Base-by-base conservation (phyloP, 306 rosid species). In the Pterocarpus santalinus region DNA sequence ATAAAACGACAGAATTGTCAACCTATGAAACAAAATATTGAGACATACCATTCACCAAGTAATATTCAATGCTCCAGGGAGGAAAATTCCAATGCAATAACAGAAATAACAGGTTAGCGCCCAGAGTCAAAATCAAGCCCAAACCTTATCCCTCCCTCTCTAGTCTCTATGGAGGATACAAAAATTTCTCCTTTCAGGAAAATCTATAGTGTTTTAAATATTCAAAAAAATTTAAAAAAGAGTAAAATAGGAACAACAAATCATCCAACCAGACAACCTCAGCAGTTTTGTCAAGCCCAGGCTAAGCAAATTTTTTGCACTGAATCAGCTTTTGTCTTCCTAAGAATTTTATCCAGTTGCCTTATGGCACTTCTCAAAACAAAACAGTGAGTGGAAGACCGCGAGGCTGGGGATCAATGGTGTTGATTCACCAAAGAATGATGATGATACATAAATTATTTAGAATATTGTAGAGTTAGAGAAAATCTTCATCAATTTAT, bases 391-490 rank as follows among this genome's bases (percentile, higher is more conserved):
- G 73, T 46, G 84, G 76, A 70, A 73, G 73, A 34, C 43, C 10
- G 28, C 35, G 38, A 76, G 66, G 79, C 69, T 58, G 84, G 76
- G 86, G 82, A 82, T 75, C 56, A 55, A 13, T 39, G 84, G 75
- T 43, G 80, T 62, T 47, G 82, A 79, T 75, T 63, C 68, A 70
- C 86, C 86, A 86, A 82, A 82, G 82, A 86, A 86, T 78, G 84
- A 75, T 64, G 11, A 63, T 36, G 72, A 52, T 5, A 55, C 36
- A 46, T 55, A 74, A 79, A 78, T 79, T 47, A 47, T 83, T 73
- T 39, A 87, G 87, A 83, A 77, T 80, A 57, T 73, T 38, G 90
- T 87, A 10, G 83, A 80, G 57, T 87, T 87, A 36, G 87, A 62
- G 73, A 60, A 84, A 28, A 87, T 62, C 10, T 77, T 49, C 55